Base-by-base conservation (phyloP, 805 yeast species). In the Schizosaccharomyces octosporus region DNA sequence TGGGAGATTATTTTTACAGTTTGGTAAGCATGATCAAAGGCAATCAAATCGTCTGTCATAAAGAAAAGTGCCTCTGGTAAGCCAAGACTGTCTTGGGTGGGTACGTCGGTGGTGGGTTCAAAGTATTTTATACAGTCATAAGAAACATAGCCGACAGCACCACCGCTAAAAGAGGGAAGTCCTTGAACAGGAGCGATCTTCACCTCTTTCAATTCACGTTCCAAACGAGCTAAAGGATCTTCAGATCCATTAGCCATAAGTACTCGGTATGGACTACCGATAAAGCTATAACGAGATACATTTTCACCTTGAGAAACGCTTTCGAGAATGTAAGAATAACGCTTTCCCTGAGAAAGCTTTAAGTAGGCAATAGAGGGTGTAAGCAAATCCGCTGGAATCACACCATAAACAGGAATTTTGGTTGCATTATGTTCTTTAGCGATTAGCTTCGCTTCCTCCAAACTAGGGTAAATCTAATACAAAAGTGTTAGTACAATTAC, bases 71-170 rank as follows among this genome's bases (percentile, higher is more conserved):
- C 84, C 72, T 93, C 99, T 0, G 99, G 99, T 11, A 93, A 78
- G 64, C 85, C 72, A 66, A 93, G 74, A 0, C 83, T 82, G 71
- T 93, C 97, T 66, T 84, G 81, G 66, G 89, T 75, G 1, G 74
- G 77, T 17, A 41, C 29, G 65, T 86, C 79, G 0, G 97, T 90
- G 66, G 78, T 83, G 63, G 99, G 99, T 73, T 93, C 99, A 66
- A 93, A 93, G 72, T 93, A 93, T 70, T 87, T 85, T 68, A 93
- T 85, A 75, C 99, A 93, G 72, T 93, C 99, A 68, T 93, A 93
- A 0, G 97, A 87, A 55, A 93, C 82, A 70, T 88, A 93, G 1
- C 99, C 99, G 62, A 90, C 79, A 5, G 97, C 97, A 65, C 99
- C 99, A 63, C 99, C 61, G 11, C 51, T 19, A 63, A 88, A 74